phyloP scores from a whole-genome alignment of 805 yeast genomes.

The Starmerella stigmatis region DNA sequence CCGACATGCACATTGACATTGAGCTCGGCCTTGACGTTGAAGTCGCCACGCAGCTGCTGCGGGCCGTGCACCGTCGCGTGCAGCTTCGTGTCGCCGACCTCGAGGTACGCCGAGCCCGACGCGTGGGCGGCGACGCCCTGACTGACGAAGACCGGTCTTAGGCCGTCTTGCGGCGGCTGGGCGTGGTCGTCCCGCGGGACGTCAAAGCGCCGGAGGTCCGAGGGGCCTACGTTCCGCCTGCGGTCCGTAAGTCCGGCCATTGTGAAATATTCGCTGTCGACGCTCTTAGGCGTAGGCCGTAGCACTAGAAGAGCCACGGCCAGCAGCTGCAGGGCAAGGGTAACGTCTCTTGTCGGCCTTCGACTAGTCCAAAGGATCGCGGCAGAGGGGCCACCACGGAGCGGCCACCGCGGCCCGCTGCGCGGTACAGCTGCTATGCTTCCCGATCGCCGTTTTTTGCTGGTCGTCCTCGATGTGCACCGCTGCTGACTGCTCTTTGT shows the following conservation, averaged over 20 bases:
- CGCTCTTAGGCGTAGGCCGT: background rate
- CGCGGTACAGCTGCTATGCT: too few relatives aligned
- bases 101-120: conserved; percentile 75
- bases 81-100: conserved; percentile 48
- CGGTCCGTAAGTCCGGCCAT: conserved; percentile 44
- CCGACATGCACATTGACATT: conserved; percentile 50
- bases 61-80: conserved; percentile 80
- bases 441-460: too few relatives aligned
- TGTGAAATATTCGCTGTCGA: background rate
- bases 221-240: conserved; percentile 79
- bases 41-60: conserved; percentile 68
- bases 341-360: too few relatives aligned
- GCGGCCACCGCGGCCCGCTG: too few relatives aligned
- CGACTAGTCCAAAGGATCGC: too few relatives aligned
- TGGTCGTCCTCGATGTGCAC: too few relatives aligned
- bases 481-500: too few relatives aligned
- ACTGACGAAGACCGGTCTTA: conserved; percentile 42
- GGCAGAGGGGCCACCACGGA: too few relatives aligned
- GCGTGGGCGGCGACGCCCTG: conserved; percentile 60
- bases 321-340: too few relatives aligned
- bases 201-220: conserved; percentile 46
- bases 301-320: too few relatives aligned
- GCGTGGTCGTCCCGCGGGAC: conserved; percentile 29
- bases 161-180: conserved; percentile 23
- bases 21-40: conserved; percentile 53